Percentiles rank a stretch among this genome's conserved stretches.
phyloP scores from a whole-genome alignment of 495 filamentous ascomycete species.

The Daldinia childiae region DNA sequence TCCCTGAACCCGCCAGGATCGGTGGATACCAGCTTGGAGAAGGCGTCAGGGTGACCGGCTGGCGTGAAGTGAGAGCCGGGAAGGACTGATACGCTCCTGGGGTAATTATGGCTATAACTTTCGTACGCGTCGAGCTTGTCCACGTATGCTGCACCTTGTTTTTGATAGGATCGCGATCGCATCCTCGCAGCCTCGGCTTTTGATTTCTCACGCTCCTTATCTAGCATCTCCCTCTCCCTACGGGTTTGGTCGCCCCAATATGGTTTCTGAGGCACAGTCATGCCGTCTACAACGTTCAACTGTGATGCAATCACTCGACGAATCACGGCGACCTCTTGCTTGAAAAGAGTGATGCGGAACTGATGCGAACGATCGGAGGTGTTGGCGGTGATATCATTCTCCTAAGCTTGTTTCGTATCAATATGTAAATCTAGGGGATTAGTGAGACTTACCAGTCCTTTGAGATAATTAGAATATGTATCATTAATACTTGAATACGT shows the following conservation, averaged over 20 bases:
- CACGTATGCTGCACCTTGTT: conserved; percentile 34
- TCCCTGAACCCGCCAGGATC: conserved; percentile 44
- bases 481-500: conserved; percentile 45
- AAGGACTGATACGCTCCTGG: conserved; percentile 18
- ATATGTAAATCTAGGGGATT: background rate
- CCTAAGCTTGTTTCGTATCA: conserved; percentile 28
- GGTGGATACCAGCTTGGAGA: conserved; percentile 39
- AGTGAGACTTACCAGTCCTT: conserved; percentile 38
- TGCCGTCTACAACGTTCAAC: conserved; percentile 18
- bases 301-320: conserved; percentile 42
- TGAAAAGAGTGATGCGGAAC: conserved; percentile 47
- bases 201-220: conserved; percentile 23
- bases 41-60: conserved; percentile 10
- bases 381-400: conserved; percentile 48
- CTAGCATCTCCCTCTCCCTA: conserved; percentile 39
- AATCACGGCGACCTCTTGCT: conserved; percentile 53
- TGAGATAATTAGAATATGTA: conserved; percentile 50
- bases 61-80: conserved; percentile 3
- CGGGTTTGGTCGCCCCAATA: conserved; percentile 18
- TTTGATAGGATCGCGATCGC: conserved; percentile 34
- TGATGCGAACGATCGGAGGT: conserved; percentile 49
- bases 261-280: conserved; percentile 13
- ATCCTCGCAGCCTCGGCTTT: conserved; percentile 24
- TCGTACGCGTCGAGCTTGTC: conserved; percentile 30
- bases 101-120: conserved; percentile 12